These are phyloP conservation scores for Hortaea werneckii DNA, from an alignment of 2,329 filamentous ascomycete species.

Conservation along the genomic window DNA sequence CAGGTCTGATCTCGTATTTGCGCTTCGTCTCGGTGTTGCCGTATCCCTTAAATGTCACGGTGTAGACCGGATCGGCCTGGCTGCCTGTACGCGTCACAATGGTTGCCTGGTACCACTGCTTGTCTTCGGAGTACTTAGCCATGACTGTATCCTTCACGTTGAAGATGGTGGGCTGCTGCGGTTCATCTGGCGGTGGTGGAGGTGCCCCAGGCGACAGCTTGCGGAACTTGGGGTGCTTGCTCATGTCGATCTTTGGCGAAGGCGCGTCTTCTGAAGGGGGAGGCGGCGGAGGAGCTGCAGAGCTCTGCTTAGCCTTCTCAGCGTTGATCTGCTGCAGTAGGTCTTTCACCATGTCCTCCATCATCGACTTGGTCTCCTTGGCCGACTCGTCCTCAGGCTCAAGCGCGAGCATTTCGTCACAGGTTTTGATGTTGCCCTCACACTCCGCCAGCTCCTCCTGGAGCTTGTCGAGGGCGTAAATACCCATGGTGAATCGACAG, in stretches of 20 bases:
- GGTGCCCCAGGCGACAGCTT: slow-evolving; percentile 21
- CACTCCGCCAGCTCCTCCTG: slow-evolving; percentile 59
- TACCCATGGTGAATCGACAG: too few species aligned
- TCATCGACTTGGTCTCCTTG: slow-evolving; percentile 64
- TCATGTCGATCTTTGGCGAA: slow-evolving; percentile 21
- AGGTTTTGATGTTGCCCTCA: slow-evolving; percentile 17
- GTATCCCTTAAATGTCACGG: slow-evolving; percentile 91
- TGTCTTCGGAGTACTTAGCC: slow-evolving; percentile 90
- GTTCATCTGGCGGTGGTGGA: slow-evolving; percentile 27
- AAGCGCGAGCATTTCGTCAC: slow-evolving; percentile 16
- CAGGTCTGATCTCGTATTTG: slow-evolving; percentile 72
- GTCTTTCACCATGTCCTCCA: slow-evolving; percentile 70
- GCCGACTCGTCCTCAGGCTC: slow-evolving; percentile 74
- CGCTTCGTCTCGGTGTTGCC: slow-evolving; percentile 65
- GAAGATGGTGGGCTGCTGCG: slow-evolving; percentile 45
- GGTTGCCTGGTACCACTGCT: slow-evolving; percentile 79
- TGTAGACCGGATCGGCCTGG: slow-evolving; percentile 80
- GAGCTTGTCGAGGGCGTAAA: slow-evolving; percentile 60
- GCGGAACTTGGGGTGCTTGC: slow-evolving; percentile 62
- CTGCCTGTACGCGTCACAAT: slow-evolving; percentile 93
- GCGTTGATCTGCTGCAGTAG: slow-evolving; percentile 74
- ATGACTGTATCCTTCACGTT: slow-evolving; percentile 82
- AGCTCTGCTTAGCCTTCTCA: slow-evolving; percentile 35
- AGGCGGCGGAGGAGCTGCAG: slow-evolving; percentile 34
- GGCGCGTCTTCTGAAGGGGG: slow-evolving; percentile 19